These are phyloP conservation scores for Pseudozyma hubeiensis DNA, from an alignment of 1,284 basidiomycete species.

Conservation along the genomic window DNA sequence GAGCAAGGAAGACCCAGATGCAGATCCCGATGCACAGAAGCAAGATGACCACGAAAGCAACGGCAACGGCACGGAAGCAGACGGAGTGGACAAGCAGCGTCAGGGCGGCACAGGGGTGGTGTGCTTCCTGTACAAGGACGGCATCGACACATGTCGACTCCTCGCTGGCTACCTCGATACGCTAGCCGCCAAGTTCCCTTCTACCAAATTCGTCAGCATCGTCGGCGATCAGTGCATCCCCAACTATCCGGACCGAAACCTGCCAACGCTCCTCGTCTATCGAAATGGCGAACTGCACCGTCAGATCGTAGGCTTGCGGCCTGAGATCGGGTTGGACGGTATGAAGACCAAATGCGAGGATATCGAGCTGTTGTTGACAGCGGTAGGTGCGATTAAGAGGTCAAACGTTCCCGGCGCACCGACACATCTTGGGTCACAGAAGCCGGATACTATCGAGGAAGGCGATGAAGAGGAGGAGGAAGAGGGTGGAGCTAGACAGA, in stretches of 20 bases:
- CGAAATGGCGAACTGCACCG: constrained; percentile 87
- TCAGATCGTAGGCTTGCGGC: constrained; percentile 79
- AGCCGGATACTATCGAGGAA: constrained; percentile 24
- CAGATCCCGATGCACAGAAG: constrained; percentile 5
- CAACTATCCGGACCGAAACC: constrained; percentile 89
- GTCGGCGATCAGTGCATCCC: constrained; percentile 93
- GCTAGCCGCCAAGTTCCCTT: constrained; percentile 84
- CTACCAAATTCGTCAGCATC: constrained; percentile 95
- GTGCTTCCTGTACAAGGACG: constrained; percentile 89
- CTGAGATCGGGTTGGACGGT: constrained; percentile 76
- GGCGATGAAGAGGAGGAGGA: constrained; percentile 36
- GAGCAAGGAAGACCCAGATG: constrained; percentile 76
- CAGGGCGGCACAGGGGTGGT: constrained; percentile 82
- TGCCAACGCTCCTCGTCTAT: constrained; percentile 93
- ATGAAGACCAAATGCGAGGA: constrained; percentile 81
- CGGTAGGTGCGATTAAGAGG: constrained; percentile 61
- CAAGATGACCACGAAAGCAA: constrained; percentile 74
- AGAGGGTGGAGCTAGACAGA: constrained; percentile 18
- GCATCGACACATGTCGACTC: constrained; percentile 75
- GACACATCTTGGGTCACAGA: constrained; percentile 22
- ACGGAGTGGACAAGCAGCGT: constrained; percentile 46
- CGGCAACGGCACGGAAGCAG: background rate
- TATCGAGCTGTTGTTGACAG: constrained; percentile 64
- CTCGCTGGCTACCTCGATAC: constrained; percentile 78
- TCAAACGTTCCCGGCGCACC: constrained; percentile 47